Evolutionary conservation across 2,329 filamentous ascomycete genomes (phyloP).

Genomic region (Pseudogymnoascus pannorum): DNA sequence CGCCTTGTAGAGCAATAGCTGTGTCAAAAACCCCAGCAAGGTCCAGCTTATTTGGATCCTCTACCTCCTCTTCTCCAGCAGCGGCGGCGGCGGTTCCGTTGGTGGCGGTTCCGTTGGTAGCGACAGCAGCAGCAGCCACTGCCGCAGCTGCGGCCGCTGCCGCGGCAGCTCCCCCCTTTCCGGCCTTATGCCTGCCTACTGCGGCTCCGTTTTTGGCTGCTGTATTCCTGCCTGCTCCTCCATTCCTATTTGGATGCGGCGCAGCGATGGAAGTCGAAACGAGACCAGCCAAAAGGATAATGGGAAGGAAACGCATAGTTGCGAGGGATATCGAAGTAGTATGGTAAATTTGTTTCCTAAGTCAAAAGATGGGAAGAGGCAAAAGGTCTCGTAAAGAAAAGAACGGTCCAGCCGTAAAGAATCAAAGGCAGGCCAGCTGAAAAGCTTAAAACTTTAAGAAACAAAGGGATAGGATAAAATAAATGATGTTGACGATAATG

Average conservation of each 20-base stretch:
- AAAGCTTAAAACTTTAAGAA: not conserved
- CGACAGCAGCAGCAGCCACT: constrained; percentile 19
- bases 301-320: constrained; percentile 3
- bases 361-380: not conserved
- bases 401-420: constrained; percentile 8
- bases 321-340: not conserved
- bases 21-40: constrained; percentile 27
- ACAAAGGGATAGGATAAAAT: not conserved
- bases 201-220: not conserved
- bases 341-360: not conserved
- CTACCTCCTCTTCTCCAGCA: constrained; percentile 14
- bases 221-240: not conserved
- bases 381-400: constrained; percentile 2
- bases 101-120: constrained; percentile 16
- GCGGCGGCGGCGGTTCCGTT: constrained; percentile 11
- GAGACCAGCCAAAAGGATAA: constrained; percentile 3
- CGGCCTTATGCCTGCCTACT: not conserved
- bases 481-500: constrained; percentile 1
- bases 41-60: constrained; percentile 27
- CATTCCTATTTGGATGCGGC: constrained; percentile 1
- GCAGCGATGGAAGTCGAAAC: not conserved
- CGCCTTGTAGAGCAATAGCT: constrained; percentile 27
- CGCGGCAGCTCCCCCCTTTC: not conserved
- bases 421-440: constrained; percentile 3
- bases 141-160: not conserved